phyloP scores from a whole-genome alignment of 139 green algal genomes.

The Chlorella ohadii region DNA sequence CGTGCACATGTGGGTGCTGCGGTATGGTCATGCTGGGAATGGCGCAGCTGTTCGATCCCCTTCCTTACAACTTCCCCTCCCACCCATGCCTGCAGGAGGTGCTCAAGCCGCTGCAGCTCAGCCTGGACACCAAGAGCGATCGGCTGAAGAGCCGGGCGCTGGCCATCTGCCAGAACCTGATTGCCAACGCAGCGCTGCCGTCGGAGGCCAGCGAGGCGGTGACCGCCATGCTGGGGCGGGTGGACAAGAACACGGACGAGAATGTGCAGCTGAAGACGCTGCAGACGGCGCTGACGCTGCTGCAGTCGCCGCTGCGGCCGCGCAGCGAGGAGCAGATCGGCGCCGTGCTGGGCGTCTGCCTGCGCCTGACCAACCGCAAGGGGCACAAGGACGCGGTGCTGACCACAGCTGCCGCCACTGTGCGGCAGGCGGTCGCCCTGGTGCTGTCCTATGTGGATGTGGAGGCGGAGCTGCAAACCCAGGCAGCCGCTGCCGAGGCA shows the following conservation, averaged over 20 bases:
- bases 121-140: constrained; percentile 78
- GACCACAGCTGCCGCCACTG: constrained; percentile 78
- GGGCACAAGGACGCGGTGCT: constrained; percentile 69
- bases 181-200: constrained; percentile 78
- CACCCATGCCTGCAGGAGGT: constrained; percentile 69
- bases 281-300: constrained; percentile 82
- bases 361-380: constrained; percentile 55
- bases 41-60: no score
- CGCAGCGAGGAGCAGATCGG: constrained; percentile 61
- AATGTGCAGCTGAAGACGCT: constrained; percentile 86
- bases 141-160: constrained; percentile 73
- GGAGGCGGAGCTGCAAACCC: constrained; percentile 19
- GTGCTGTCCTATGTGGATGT: constrained; percentile 77
- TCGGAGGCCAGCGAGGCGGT: constrained; percentile 45
- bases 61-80: no score
- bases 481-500: neutral
- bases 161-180: constrained; percentile 81
- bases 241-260: constrained; percentile 77
- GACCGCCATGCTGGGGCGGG: constrained; percentile 43
- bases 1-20: neutral
- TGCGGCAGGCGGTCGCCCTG: constrained; percentile 84
- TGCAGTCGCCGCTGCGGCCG: constrained; percentile 75
- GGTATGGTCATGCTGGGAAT: neutral
- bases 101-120: constrained; percentile 78
- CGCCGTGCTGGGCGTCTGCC: constrained; percentile 70